Evolutionary conservation across 2,329 filamentous ascomycete genomes (phyloP).

Genomic region (Colletotrichum tabaci): DNA sequence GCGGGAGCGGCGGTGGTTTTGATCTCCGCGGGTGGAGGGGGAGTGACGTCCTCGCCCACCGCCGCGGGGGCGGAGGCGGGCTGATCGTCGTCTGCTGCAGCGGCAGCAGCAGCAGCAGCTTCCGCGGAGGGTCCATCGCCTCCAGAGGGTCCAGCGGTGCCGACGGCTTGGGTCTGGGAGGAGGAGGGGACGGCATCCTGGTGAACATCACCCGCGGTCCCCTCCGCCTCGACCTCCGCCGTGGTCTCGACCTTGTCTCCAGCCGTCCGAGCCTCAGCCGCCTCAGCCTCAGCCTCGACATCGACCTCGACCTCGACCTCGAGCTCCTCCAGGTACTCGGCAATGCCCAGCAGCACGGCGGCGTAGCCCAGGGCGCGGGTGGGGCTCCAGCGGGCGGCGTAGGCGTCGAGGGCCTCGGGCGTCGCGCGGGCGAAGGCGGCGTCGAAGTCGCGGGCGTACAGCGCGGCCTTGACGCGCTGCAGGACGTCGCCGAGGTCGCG

Average conservation of each 20-base stretch:
- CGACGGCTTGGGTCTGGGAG: conserved; percentile 10
- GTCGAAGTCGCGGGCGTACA: conserved; percentile 89
- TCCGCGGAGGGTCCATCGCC: background rate
- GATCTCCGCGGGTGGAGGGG: background rate
- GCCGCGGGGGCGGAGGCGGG: background rate
- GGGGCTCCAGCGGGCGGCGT: conserved; percentile 93
- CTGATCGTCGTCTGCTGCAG: background rate
- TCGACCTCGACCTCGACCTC: conserved; percentile 42
- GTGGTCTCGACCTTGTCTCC: background rate
- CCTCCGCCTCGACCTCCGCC: conserved; percentile 49
- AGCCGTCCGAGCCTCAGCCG: conserved; percentile 17
- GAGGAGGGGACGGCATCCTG: background rate
- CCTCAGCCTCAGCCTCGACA: conserved; percentile 31
- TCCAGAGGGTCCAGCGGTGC: background rate
- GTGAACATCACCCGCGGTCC: conserved; percentile 3
- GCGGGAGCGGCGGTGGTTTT: background rate
- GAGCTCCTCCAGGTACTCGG: conserved; percentile 50
- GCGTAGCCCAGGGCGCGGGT: conserved; percentile 87
- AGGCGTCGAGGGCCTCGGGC: conserved; percentile 78
- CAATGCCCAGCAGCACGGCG: conserved; percentile 62
- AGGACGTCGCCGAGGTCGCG: conserved; percentile 69
- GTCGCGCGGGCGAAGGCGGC: conserved; percentile 77
- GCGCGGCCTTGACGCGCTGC: conserved; percentile 86
- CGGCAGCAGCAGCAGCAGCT: background rate
- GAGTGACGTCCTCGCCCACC: background rate